Evolutionary conservation across 2,329 filamentous ascomycete genomes (phyloP), one percentile per base, ranked within the genome.

Genomic region (Phaeosphaeria sp.): DNA sequence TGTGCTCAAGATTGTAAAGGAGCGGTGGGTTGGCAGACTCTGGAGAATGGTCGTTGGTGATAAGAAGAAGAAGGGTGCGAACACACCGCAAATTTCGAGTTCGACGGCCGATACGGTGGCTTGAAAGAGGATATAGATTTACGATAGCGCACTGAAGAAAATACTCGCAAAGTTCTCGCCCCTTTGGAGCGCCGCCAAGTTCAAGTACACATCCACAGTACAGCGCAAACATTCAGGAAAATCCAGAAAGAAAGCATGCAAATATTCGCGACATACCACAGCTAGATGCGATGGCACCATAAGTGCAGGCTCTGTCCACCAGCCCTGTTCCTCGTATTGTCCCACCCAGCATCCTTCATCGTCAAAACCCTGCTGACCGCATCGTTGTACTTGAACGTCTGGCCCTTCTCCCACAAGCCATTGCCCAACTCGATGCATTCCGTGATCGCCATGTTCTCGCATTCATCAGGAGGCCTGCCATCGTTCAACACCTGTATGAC

Each of bases 1-100:
- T 2, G 59, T 90, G 46, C 61, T 91, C 60, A 84, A 84, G 68
- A 67, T 80, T 13, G 82, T 81, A 60, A 82, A 86, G 67, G 84
- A 81, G 52, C 79, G 83, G 58, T 87, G 85, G 85, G 11, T 74
- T 1, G 69, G 70, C 1, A 70, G 58, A 43, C 3, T 66, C n/a
- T 75, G 72, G 73, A 66, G 57, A 30, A 72, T 59, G 22, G n/a
- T 69, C 17, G 61, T 66, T 13, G 62, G 58, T 2, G 60, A 62
- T 48, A 66, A 64, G 56, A 50, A 59, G 48, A 46, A 36, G n/a
- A n/a, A n/a, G n/a, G n/a, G n/a, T 2, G 22, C 20, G 15, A 44
- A 36, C 3, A 25, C 25, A 11, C 17, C 40, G 22, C 55, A 56
- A 15, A 20, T 39, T 17, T 43, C 54, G 24, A 51, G 18, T 30